Base-by-base conservation (phyloP, 2,329 filamentous ascomycete genomes). In the Calonectria crousiana region DNA sequence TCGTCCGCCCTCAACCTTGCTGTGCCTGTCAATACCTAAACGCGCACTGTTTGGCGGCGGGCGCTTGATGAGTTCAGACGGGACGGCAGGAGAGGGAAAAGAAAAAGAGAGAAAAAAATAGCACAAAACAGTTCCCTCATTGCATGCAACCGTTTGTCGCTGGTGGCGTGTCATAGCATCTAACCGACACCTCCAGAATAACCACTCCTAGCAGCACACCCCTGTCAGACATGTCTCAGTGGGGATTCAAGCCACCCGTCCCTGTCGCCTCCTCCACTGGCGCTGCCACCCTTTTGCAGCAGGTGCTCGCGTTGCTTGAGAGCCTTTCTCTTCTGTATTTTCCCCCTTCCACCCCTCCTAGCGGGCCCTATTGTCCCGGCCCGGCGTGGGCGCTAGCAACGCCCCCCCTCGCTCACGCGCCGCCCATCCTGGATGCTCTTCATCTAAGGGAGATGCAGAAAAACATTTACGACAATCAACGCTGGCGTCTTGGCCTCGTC, bases 261-360 rank as follows among this genome's bases (percentile, higher is more conserved):
- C 56, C 56, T 41, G 73, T 76, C 32, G 14, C 56, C 66, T 77
- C 92, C 70, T 26, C 34, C 56, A 58, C 53, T 36, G 32, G 36
- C 56, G 20, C 32, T 47, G 23, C 34, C 14, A 34, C 32, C 56
- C 23, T 14, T 38, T 60, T 41, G 23, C 34, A 41, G 36, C 26
- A 62, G 56, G 56, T 41, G 23, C 56, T 62, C 56, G 26, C 36
- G 32, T 10, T 60, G 51, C 16, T 6, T n/a, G 32, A 11, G 32
- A 11, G 2, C 32, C 32, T 34, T 41, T 18, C 3, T 16, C 1
- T 8, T 41, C 16, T 20, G 1, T 41, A 41, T 41, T 41, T n/a
- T 8, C 18, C 52, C 28, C 20, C 8, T n/a, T 14, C 8, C 16
- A 10, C 51, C 14, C 5, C 49, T 58, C 53, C n/a, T 32, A 3